phyloP scores from a whole-genome alignment of 768 basidiomycete species.

The Phaffia australis region DNA sequence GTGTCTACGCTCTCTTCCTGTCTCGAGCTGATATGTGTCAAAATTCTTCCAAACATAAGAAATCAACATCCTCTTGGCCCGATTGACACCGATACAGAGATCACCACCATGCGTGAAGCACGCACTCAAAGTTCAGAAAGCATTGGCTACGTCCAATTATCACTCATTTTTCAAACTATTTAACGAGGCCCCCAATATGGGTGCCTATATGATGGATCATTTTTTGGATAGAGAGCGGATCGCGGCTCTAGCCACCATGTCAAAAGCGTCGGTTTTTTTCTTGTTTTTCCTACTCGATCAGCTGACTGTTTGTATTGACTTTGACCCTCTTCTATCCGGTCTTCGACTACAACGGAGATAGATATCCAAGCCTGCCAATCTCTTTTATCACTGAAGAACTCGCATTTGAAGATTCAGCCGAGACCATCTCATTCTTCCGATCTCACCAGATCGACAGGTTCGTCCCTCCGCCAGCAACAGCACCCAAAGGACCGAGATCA shows the following conservation, averaged over 20 bases:
- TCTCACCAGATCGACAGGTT: constrained; percentile 57
- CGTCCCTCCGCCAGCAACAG: constrained; percentile 33
- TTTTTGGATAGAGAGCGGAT: constrained; percentile 86
- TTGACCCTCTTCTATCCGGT: not conserved
- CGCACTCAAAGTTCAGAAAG: constrained; percentile 78
- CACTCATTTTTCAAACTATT: constrained; percentile 81
- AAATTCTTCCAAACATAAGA: constrained; percentile 44
- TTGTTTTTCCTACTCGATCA: constrained; percentile 8
- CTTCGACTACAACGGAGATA: constrained; percentile 36
- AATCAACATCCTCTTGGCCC: constrained; percentile 91
- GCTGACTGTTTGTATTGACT: not conserved
- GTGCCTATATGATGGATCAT: constrained; percentile 97
- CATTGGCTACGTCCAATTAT: constrained; percentile 86
- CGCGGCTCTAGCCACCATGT: constrained; percentile 74
- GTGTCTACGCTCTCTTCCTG: constrained; percentile 13
- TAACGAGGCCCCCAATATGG: constrained; percentile 79
- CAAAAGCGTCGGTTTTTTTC: constrained; percentile 65
- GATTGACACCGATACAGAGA: constrained; percentile 89
- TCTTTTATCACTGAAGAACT: constrained; percentile 68
- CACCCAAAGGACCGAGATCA: constrained; percentile 35
- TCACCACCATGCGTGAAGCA: constrained; percentile 66
- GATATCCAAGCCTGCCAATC: constrained; percentile 71
- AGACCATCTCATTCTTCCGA: constrained; percentile 57
- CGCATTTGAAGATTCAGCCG: constrained; percentile 60
- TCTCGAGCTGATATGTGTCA: constrained; percentile 10